Evolutionary conservation across 257 asterid genomes (phyloP), one percentile per base, ranked within the genome.

Genomic region (Solanum piurae): DNA sequence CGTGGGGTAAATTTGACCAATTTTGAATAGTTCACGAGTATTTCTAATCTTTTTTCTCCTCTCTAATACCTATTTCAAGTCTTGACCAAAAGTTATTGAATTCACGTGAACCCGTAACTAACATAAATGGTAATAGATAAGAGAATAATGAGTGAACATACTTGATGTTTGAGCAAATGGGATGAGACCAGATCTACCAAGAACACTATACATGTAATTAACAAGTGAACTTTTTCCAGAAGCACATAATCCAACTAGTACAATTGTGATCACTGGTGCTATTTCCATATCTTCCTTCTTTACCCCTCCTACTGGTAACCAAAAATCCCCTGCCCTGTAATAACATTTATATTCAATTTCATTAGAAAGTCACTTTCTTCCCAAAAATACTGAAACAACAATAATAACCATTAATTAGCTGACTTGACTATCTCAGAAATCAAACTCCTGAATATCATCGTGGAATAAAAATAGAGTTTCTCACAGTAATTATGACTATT

Each of bases 131-230:
- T 52, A 58, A 31, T 37, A 55, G 3, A 58, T 9, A 40, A 33
- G 49, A 83, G 52, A 5, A 12, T 58, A 9, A 60, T 16, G 12
- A 84, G 46, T 3, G 4, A 5, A 42, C 91, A 16, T 88, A 92
- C 96, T 92, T 87, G 96, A 93, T 7, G 95, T 95, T 86, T 92
- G 96, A 83, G 98, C 98, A 86, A 93, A 95, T 84, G 98, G 98
- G 88, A 93, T 91, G 88, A 95, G 92, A 1, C 96, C 98, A 80
- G 94, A 89, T 88, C 92, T 89, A n/a, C 96, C 98, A 72, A 94
- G 94, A 90, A 93, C 95, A 86, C 93, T 91, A 38, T 94, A 95
- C 97, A 94, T 92, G 89, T 93, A 86, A 80, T 94, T 95, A 9
- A 94, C 88, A 16, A 93, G 83, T 14, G 98, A 89, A 89, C 96